Percentiles rank a stretch among this genome's conserved stretches.
These are phyloP conservation scores for Psidium guajava DNA, from an alignment of 345 rosid species.

Conservation along the genomic window DNA sequence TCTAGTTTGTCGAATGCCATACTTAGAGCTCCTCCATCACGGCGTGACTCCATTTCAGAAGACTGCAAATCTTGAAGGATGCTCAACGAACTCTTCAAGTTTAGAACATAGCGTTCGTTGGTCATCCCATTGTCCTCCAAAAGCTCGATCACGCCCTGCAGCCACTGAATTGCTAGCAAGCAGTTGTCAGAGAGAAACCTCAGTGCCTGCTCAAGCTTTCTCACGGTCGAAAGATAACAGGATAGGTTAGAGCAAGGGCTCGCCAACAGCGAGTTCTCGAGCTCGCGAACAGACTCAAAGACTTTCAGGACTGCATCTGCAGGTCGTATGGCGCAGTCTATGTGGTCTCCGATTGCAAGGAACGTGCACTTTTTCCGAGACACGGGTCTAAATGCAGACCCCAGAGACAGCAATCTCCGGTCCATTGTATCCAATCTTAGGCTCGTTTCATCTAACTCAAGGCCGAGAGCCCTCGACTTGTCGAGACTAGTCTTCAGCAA, in stretches of 20 bases:
- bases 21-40: slow-evolving; percentile 35
- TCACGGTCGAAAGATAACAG: slow-evolving; percentile 31
- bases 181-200: slow-evolving; percentile 59
- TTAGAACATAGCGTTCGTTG: slow-evolving; percentile 17
- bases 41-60: slow-evolving; percentile 18
- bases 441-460: slow-evolving; percentile 26
- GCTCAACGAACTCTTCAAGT: slow-evolving; percentile 27
- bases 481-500: slow-evolving; percentile 42
- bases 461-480: slow-evolving; percentile 39
- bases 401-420: slow-evolving; percentile 24
- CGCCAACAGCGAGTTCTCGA: slow-evolving; percentile 29
- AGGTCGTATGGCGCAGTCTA: slow-evolving; percentile 43
- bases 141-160: slow-evolving; percentile 38
- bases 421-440: slow-evolving; percentile 26
- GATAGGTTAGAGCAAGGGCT: slow-evolving; percentile 14
- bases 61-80: slow-evolving; percentile 34
- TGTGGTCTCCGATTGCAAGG: slow-evolving; percentile 33
- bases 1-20: slow-evolving; percentile 37
- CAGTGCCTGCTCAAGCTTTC: slow-evolving; percentile 47
- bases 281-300: slow-evolving; percentile 30
- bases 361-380: slow-evolving; percentile 20
- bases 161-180: slow-evolving; percentile 60
- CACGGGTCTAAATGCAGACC: slow-evolving; percentile 19
- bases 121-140: slow-evolving; percentile 27
- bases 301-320: slow-evolving; percentile 48